Conservation (phyloP, 2,329 filamentous ascomycete species). For the Phialocephala sp. region DNA sequence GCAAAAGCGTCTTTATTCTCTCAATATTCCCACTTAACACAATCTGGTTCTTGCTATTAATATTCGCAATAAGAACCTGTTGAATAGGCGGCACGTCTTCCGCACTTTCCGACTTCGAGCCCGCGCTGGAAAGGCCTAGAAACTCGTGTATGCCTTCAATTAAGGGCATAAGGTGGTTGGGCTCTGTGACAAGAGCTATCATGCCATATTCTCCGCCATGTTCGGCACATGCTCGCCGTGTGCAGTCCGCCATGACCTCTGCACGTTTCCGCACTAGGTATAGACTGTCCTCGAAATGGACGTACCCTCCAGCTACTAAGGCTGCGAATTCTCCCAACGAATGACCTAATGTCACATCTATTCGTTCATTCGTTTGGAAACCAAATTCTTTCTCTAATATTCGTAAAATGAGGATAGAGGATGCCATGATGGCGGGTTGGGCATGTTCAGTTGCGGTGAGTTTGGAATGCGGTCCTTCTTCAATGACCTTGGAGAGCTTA, state of each 20-base stretch:
- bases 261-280: constrained; percentile 78
- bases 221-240: constrained; percentile 65
- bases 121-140: constrained; percentile 70
- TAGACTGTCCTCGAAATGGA: constrained; percentile 78
- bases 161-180: constrained; percentile 72
- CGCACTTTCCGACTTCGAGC: constrained; percentile 69
- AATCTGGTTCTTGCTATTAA: constrained; percentile 96
- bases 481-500: constrained; percentile 78
- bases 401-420: constrained; percentile 85
- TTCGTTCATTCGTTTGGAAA: constrained; percentile 71
- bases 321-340: constrained; percentile 94
- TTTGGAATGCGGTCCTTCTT: constrained; percentile 75
- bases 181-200: constrained; percentile 90
- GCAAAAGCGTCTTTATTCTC: constrained; percentile 79
- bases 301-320: constrained; percentile 81
- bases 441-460: constrained; percentile 86
- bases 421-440: constrained; percentile 96
- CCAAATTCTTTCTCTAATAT: constrained; percentile 85
- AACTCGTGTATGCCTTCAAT: constrained; percentile 81
- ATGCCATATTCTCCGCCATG: constrained; percentile 89
- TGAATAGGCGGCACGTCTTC: constrained; percentile 76
- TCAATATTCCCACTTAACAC: constrained; percentile 88
- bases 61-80: constrained; percentile 89
- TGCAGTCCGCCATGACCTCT: constrained; percentile 82
- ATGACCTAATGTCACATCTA: constrained; percentile 87